Conservation (phyloP, 176 grass and related monocot genomes). For the Melocanna baccifera region DNA sequence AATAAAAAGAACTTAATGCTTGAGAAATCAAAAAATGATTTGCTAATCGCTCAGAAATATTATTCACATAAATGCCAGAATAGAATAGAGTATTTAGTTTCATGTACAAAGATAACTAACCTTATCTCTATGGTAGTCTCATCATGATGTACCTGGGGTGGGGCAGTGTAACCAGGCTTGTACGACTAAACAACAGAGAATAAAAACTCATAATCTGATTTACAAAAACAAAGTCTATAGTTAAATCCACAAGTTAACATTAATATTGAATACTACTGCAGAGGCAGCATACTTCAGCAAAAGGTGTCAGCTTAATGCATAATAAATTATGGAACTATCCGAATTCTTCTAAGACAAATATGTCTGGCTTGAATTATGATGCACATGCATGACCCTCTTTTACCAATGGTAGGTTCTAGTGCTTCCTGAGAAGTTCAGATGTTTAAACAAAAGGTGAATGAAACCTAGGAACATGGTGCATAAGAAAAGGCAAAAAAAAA, state of each 20-base stretch:
- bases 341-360: conserved; percentile 2
- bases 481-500: background rate
- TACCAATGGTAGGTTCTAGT: background rate
- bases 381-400: background rate
- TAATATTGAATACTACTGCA: background rate
- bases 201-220: conserved; percentile 37
- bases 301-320: background rate
- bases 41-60: background rate
- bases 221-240: conserved; percentile 11
- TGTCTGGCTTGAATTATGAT: background rate
- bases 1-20: conserved; percentile 15
- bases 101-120: conserved; percentile 33
- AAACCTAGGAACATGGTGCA: background rate
- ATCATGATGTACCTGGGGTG: conserved; percentile 53
- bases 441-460: background rate
- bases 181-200: conserved; percentile 64
- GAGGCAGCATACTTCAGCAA: background rate
- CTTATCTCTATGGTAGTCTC: conserved; percentile 91
- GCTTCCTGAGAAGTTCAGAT: background rate
- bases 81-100: conserved; percentile 1
- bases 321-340: background rate
- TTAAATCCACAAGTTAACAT: conserved; percentile 28
- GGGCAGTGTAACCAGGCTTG: conserved; percentile 80
- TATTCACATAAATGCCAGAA: conserved; percentile 9
- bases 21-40: background rate